Evolutionary conservation across 345 rosid genomes (phyloP).

Genomic region (Murraya koenigii): DNA sequence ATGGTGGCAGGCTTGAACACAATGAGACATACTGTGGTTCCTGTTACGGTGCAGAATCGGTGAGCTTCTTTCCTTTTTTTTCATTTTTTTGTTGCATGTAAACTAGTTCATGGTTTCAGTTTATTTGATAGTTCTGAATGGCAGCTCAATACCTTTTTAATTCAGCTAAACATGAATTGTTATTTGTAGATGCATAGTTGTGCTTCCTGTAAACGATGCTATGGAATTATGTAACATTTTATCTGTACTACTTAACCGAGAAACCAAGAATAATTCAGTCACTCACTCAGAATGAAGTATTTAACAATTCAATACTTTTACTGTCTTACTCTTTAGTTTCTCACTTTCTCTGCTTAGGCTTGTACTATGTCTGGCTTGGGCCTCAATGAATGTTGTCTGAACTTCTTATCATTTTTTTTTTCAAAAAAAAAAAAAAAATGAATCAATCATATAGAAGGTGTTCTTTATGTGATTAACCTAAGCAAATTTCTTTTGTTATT

Average conservation of each 20-base stretch:
- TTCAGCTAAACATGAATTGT: not conserved
- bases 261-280: not conserved
- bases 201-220: not conserved
- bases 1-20: constrained; percentile 97
- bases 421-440: no score
- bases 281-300: not conserved
- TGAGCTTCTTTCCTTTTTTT: constrained; percentile 29
- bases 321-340: not conserved
- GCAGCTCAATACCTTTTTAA: not conserved
- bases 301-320: not conserved
- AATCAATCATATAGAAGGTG: not conserved
- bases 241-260: not conserved
- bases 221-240: not conserved
- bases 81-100: not conserved
- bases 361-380: not conserved
- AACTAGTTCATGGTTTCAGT: not conserved
- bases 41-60: constrained; percentile 87
- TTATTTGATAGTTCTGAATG: not conserved
- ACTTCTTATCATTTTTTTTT: not conserved
- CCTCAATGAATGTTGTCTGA: not conserved
- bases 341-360: not conserved
- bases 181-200: not conserved
- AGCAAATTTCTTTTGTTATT: not conserved
- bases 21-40: constrained; percentile 96
- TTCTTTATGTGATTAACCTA: not conserved